A percentile compares a stretch with the other conserved stretches of the same genome.
phyloP scores from a whole-genome alignment of 2,329 filamentous ascomycete species.

The Xylaria sp. region DNA sequence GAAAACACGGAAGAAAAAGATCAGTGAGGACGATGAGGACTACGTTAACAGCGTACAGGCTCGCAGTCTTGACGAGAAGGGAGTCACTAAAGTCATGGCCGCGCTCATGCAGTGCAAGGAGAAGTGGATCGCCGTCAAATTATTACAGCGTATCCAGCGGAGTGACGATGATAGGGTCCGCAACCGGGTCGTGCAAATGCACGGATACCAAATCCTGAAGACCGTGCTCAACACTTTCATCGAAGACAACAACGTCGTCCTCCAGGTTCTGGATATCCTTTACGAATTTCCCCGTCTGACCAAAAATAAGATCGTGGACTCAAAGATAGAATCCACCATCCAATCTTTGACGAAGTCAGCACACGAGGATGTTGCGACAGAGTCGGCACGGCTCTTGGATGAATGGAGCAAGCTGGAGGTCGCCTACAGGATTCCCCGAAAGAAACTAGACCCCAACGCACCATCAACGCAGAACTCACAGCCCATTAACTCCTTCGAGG shows the following conservation, averaged over 20 bases:
- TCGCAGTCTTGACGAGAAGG: slow-evolving; percentile 50
- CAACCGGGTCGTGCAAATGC: slow-evolving; percentile 92
- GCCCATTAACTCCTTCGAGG: slow-evolving; percentile 68
- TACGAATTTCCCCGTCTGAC: slow-evolving; percentile 90
- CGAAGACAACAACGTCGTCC: slow-evolving; percentile 87
- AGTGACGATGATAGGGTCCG: slow-evolving; percentile 88
- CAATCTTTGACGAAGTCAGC: slow-evolving; percentile 73
- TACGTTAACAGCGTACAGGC: slow-evolving; percentile 80
- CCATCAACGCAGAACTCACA: slow-evolving; percentile 52
- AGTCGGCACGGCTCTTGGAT: slow-evolving; percentile 77
- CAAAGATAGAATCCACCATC: slow-evolving; percentile 89
- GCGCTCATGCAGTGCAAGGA: slow-evolving; percentile 97
- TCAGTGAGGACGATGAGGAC: slow-evolving; percentile 90
- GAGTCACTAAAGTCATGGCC: slow-evolving; percentile 61
- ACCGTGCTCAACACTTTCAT: slow-evolving; percentile 85
- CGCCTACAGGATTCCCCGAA: slow-evolving; percentile 90
- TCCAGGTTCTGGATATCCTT: slow-evolving; percentile 90
- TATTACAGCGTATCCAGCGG: slow-evolving; percentile 87
- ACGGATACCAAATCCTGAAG: slow-evolving; percentile 95
- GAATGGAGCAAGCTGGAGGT: slow-evolving; percentile 91
- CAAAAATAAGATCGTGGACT: slow-evolving; percentile 96
- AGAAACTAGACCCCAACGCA: slow-evolving; percentile 81
- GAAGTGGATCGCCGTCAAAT: slow-evolving; percentile 98
- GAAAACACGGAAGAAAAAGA: slow-evolving; percentile 92
- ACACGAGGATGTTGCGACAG: slow-evolving; percentile 78